A percentile compares a stretch with the other conserved stretches of the same genome.
These are phyloP conservation scores for Tubosaeta sp. DNA, from an alignment of 768 basidiomycete genomes.

Conservation along the genomic window DNA sequence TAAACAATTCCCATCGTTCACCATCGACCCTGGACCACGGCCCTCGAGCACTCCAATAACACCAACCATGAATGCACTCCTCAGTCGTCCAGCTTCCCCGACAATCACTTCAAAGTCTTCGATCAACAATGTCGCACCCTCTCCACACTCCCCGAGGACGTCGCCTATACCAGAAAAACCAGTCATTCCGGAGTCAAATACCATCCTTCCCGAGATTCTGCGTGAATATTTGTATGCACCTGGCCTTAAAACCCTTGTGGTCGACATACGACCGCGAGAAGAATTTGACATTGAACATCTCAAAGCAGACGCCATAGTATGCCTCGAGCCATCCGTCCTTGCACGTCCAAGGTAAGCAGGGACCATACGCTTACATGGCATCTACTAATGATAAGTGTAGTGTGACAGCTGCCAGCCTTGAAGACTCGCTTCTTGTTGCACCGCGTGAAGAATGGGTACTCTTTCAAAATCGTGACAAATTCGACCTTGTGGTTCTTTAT, in stretches of 20 bases:
- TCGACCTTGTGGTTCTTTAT: conserved; percentile 84
- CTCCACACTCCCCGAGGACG: conserved; percentile 29
- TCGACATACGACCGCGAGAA: conserved; percentile 78
- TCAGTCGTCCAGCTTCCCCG: conserved; percentile 64
- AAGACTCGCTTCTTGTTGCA: conserved; percentile 66
- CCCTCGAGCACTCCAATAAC: conserved; percentile 72
- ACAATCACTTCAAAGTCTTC: conserved; percentile 42
- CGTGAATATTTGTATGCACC: conserved; percentile 49
- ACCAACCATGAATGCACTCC: conserved; percentile 49
- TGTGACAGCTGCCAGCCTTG: conserved; percentile 60
- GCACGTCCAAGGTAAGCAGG: conserved; percentile 57
- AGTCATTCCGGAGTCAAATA: conserved; percentile 56
- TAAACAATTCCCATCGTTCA: conserved; percentile 38
- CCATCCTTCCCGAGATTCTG: conserved; percentile 56
- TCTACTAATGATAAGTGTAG: conserved; percentile 36
- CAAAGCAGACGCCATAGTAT: conserved; percentile 62
- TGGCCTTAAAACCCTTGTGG: conserved; percentile 58
- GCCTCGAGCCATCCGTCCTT: conserved; percentile 80
- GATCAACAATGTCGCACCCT: conserved; percentile 33
- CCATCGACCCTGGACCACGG: conserved; percentile 47
- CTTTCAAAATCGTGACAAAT: conserved; percentile 84
- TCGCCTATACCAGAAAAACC: conserved; percentile 32
- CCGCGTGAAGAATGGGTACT: conserved; percentile 66
- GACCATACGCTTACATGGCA: not conserved
- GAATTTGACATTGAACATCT: conserved; percentile 78